A percentile compares a stretch with the other conserved stretches of the same genome.
Conservation (phyloP, 192 early-diverging fungal genomes). For the Podila horticola region DNA sequence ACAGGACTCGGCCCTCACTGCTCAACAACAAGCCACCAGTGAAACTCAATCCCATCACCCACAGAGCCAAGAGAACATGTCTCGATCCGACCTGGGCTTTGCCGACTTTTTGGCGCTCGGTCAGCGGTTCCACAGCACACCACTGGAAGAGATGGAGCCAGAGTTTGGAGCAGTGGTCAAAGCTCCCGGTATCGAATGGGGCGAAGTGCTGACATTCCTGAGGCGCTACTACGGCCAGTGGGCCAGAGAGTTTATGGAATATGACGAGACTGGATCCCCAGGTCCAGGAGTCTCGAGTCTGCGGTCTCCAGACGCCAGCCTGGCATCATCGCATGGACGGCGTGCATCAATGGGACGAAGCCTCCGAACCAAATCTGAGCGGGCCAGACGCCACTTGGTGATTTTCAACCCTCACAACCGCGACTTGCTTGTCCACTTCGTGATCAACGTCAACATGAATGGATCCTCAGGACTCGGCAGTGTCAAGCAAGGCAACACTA, state of each 20-base stretch:
- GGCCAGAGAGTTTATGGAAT: slow-evolving; percentile 51
- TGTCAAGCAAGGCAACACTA: neutral
- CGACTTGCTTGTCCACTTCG: slow-evolving; percentile 54
- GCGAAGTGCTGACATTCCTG: slow-evolving; percentile 48
- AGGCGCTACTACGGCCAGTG: slow-evolving; percentile 31
- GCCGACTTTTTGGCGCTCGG: slow-evolving; percentile 55
- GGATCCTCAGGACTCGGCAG: neutral
- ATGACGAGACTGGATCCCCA: slow-evolving; percentile 24
- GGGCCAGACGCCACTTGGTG: slow-evolving; percentile 43
- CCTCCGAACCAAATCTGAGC: neutral
- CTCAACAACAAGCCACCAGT: slow-evolving; percentile 6
- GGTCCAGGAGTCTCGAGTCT: slow-evolving; percentile 30
- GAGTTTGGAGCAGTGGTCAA: slow-evolving; percentile 48
- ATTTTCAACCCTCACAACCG: slow-evolving; percentile 55
- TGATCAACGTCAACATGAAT: slow-evolving; percentile 28
- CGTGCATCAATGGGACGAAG: slow-evolving; percentile 5
- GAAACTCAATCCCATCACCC: neutral
- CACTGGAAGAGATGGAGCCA: slow-evolving; percentile 51
- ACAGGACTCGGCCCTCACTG: slow-evolving; percentile 7
- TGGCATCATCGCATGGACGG: neutral
- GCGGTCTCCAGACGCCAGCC: neutral
- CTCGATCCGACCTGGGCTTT: slow-evolving; percentile 35
- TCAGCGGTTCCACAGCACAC: slow-evolving; percentile 50
- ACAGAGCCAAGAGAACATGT: slow-evolving; percentile 3
- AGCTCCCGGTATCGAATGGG: slow-evolving; percentile 51